Evolutionary conservation across 345 rosid species (phyloP).

Genomic region (Carallia brachiata): DNA sequence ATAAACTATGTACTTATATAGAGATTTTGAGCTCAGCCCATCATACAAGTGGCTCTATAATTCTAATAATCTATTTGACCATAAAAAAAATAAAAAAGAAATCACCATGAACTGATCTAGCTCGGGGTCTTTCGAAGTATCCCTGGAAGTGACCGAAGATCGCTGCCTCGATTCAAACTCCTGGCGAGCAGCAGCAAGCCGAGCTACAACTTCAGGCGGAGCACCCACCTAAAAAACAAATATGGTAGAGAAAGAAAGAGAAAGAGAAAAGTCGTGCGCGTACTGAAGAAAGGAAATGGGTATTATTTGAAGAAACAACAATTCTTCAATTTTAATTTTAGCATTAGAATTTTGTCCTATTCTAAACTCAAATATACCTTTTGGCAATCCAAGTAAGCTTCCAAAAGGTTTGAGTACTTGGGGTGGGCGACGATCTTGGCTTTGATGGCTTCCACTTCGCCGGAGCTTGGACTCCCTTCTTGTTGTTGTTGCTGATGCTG

Average conservation of each 20-base stretch:
- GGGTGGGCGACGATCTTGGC: conserved; percentile 95
- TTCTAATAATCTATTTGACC: neutral
- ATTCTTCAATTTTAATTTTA: too few species aligned
- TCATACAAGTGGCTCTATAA: neutral
- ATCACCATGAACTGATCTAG: conserved; percentile 96
- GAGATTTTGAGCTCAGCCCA: neutral
- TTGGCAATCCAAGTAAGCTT: conserved; percentile 96
- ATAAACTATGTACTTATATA: neutral
- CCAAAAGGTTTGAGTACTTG: conserved; percentile 76
- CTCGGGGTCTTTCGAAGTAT: conserved; percentile 74
- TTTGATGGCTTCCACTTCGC: conserved; percentile 72
- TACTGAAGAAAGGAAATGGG: neutral
- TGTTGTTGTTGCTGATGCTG: conserved; percentile 19
- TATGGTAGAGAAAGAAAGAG: neutral
- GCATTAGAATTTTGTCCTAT: too few species aligned
- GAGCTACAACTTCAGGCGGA: conserved; percentile 77
- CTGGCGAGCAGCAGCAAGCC: conserved; percentile 64
- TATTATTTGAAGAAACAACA: neutral
- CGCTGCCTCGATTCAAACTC: conserved; percentile 76
- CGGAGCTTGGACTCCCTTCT: conserved; percentile 42
- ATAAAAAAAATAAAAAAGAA: neutral
- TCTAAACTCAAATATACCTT: conserved; percentile 44
- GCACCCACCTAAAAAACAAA: conserved; percentile 71
- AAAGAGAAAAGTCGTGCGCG: neutral
- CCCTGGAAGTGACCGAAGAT: conserved; percentile 38